Conservation (phyloP, 2,329 filamentous ascomycete genomes). For the Penicillium sp. region DNA sequence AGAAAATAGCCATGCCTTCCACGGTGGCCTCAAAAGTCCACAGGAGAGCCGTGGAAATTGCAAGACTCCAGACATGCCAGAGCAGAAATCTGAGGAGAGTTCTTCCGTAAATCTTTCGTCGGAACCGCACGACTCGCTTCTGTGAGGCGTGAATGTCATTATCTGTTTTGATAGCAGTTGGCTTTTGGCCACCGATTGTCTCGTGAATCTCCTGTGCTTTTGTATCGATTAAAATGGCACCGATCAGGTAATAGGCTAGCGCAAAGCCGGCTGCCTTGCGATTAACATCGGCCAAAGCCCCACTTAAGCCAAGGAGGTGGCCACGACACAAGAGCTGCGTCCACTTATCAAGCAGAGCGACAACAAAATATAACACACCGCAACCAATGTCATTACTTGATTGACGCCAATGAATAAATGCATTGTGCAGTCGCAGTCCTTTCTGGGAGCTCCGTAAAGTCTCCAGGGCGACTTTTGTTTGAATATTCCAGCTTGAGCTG, state of each 20-base stretch:
- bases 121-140: slow-evolving; percentile 47
- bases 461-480: slow-evolving; percentile 56
- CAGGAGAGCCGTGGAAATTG: slow-evolving; percentile 52
- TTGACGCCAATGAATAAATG: slow-evolving; percentile 61
- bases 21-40: slow-evolving; percentile 52
- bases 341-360: slow-evolving; percentile 60
- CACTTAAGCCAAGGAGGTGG: slow-evolving; percentile 41
- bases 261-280: slow-evolving; percentile 56
- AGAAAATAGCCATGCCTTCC: slow-evolving; percentile 51
- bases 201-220: slow-evolving; percentile 55
- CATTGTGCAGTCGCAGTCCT: slow-evolving; percentile 57
- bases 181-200: slow-evolving; percentile 44
- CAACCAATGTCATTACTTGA: slow-evolving; percentile 57
- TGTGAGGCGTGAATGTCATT: slow-evolving; percentile 48
- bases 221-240: slow-evolving; percentile 58
- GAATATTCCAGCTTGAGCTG: slow-evolving; percentile 60
- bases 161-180: slow-evolving; percentile 42
- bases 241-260: slow-evolving; percentile 59
- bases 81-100: slow-evolving; percentile 53
- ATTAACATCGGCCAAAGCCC: slow-evolving; percentile 36
- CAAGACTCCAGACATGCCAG: slow-evolving; percentile 55
- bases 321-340: slow-evolving; percentile 50
- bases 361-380: slow-evolving; percentile 56
- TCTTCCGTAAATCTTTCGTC: slow-evolving; percentile 53
- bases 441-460: slow-evolving; percentile 56